phyloP scores from a whole-genome alignment of 2,329 filamentous ascomycete genomes.

The Botrytis medusae region DNA sequence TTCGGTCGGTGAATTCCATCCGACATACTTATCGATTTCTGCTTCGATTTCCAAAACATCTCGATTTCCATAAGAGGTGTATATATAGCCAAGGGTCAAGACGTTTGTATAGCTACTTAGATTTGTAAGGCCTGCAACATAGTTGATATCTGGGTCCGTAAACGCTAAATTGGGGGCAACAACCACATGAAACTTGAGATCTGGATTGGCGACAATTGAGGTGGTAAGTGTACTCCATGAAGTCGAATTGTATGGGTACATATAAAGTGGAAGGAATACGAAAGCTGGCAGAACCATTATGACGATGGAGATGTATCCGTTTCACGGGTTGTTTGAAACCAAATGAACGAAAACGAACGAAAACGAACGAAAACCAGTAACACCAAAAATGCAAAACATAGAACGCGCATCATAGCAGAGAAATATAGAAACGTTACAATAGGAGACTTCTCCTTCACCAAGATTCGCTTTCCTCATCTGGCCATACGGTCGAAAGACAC shows the following conservation, averaged over 20 bases:
- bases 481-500: neutral
- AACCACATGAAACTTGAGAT: constrained; percentile 31
- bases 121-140: constrained; percentile 26
- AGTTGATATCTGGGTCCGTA: constrained; percentile 29
- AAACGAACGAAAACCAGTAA: neutral
- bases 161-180: constrained; percentile 28
- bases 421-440: constrained; percentile 14
- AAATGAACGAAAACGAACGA: neutral
- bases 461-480: constrained; percentile 6
- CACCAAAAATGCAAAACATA: neutral
- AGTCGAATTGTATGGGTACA: constrained; percentile 32
- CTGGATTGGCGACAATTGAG: constrained; percentile 27
- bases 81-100: constrained; percentile 44
- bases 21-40: constrained; percentile 43
- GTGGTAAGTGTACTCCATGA: constrained; percentile 31
- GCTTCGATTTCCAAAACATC: constrained; percentile 39
- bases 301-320: neutral
- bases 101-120: constrained; percentile 37
- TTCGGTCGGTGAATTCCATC: constrained; percentile 36
- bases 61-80: constrained; percentile 40
- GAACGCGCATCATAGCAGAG: constrained; percentile 9
- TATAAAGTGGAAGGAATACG: constrained; percentile 32
- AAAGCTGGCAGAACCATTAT: constrained; percentile 22
- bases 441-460: constrained; percentile 15
- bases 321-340: neutral